Conservation (phyloP, 2,329 filamentous ascomycete species). For the Talaromyces pinophilus region DNA sequence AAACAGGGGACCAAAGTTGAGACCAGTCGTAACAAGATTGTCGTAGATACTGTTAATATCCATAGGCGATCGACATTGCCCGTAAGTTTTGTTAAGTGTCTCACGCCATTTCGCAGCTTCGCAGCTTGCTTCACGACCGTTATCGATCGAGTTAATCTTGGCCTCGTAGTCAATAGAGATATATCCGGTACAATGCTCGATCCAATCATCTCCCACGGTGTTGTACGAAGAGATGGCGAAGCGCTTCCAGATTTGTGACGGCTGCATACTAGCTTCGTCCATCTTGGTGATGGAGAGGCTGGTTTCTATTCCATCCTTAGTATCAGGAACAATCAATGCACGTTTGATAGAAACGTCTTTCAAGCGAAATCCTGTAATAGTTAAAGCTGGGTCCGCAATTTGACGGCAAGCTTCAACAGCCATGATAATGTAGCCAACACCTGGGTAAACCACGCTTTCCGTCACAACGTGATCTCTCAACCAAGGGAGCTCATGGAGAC, state of each 20-base stretch:
- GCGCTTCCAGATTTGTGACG: conserved; percentile 31
- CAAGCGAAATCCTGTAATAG: conserved; percentile 26
- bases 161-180: conserved; percentile 31
- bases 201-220: conserved; percentile 34
- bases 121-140: conserved; percentile 28
- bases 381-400: conserved; percentile 23
- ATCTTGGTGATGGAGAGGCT: conserved; percentile 30
- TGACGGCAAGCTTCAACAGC: conserved; percentile 34
- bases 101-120: conserved; percentile 26
- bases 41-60: conserved; percentile 31
- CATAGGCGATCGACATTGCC: conserved; percentile 29
- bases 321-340: conserved; percentile 35
- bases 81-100: conserved; percentile 22
- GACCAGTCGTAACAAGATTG: conserved; percentile 31
- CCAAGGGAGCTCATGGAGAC: conserved; percentile 36
- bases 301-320: conserved; percentile 35
- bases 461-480: conserved; percentile 31
- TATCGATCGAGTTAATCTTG: conserved; percentile 26
- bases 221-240: conserved; percentile 38
- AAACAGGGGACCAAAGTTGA: conserved; percentile 37
- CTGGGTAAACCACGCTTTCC: conserved; percentile 29
- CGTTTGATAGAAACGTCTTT: conserved; percentile 32
- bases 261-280: conserved; percentile 27
- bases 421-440: conserved; percentile 35
- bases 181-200: conserved; percentile 39